Conservation (phyloP, 2,329 filamentous ascomycete species). For the Dactylonectria estremocensis region DNA sequence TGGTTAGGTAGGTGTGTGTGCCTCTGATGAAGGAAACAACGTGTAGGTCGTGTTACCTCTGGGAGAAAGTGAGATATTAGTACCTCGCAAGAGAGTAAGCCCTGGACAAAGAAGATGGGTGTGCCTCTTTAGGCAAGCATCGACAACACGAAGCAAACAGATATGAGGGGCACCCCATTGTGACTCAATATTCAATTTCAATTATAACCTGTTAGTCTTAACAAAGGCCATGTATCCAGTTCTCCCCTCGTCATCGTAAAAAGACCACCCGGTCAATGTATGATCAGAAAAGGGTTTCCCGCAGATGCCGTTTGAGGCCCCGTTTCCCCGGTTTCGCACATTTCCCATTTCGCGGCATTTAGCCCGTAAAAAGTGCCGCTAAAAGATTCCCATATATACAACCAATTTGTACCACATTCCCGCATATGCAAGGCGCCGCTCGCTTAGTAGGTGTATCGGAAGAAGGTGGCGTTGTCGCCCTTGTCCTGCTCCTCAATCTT, state of each 20-base stretch:
- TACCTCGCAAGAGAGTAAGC: too few species aligned
- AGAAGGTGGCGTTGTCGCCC: slow-evolving; percentile 71
- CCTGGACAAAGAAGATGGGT: slow-evolving; percentile 4
- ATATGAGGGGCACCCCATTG: not conserved
- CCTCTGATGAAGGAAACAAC: too few species aligned
- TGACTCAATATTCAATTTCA: slow-evolving; percentile 35
- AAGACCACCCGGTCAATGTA: slow-evolving; percentile 22
- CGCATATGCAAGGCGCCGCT: slow-evolving; percentile 32
- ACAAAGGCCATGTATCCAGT: slow-evolving; percentile 32
- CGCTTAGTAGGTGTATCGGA: slow-evolving; percentile 66
- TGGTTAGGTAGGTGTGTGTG: too few species aligned
- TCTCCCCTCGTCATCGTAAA: slow-evolving; percentile 28
- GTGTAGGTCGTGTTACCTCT: too few species aligned
- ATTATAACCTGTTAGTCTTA: slow-evolving; percentile 29
- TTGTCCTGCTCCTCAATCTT: slow-evolving; percentile 66
- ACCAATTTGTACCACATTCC: slow-evolving; percentile 33
- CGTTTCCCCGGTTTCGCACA: slow-evolving; percentile 3
- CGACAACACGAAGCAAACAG: too few species aligned
- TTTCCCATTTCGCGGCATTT: slow-evolving; percentile 24
- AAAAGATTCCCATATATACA: slow-evolving; percentile 39
- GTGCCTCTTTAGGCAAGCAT: slow-evolving; percentile 3
- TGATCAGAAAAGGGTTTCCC: slow-evolving; percentile 14
- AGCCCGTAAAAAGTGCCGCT: slow-evolving; percentile 4
- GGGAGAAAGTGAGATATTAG: too few species aligned
- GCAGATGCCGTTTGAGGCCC: slow-evolving; percentile 13